Percentiles rank a stretch among this genome's conserved stretches.
Evolutionary conservation across 768 basidiomycete genomes (phyloP).

Genomic region (Termitomyces sp.): DNA sequence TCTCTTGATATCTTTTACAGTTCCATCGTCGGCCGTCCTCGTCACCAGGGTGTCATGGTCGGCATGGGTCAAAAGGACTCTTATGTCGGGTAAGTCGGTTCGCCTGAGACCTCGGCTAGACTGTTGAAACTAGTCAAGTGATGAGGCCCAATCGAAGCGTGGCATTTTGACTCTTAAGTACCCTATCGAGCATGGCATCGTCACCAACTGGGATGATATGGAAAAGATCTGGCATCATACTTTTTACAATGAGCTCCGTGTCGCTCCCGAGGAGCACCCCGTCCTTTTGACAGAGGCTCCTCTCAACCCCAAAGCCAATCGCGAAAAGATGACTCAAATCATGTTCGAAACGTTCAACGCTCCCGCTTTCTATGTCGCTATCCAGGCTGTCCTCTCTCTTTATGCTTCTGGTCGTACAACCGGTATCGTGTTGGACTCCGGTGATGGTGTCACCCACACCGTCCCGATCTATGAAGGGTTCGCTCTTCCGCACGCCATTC

Average conservation of each 20-base stretch:
- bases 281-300: constrained; percentile 90
- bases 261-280: constrained; percentile 90
- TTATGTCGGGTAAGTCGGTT: constrained; percentile 73
- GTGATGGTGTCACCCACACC: constrained; percentile 94
- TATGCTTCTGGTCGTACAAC: constrained; percentile 96
- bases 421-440: constrained; percentile 92
- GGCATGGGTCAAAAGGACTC: constrained; percentile 97
- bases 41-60: constrained; percentile 94
- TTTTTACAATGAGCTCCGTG: constrained; percentile 93
- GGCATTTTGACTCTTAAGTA: constrained; percentile 93
- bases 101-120: neutral
- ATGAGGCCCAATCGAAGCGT: constrained; percentile 91
- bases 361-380: constrained; percentile 87
- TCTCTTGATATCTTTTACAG: constrained; percentile 27
- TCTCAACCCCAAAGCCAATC: constrained; percentile 88
- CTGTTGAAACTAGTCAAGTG: constrained; percentile 38
- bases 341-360: constrained; percentile 97
- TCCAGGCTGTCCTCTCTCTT: constrained; percentile 86
- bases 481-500: constrained; percentile 88
- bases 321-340: constrained; percentile 94
- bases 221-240: constrained; percentile 99
- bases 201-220: constrained; percentile 99
- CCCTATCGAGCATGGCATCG: constrained; percentile 90
- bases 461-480: constrained; percentile 97
- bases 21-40: constrained; percentile 91